These are phyloP conservation scores for Vigna unguiculata DNA, from an alignment of 306 rosid genomes.

Conservation along the genomic window DNA sequence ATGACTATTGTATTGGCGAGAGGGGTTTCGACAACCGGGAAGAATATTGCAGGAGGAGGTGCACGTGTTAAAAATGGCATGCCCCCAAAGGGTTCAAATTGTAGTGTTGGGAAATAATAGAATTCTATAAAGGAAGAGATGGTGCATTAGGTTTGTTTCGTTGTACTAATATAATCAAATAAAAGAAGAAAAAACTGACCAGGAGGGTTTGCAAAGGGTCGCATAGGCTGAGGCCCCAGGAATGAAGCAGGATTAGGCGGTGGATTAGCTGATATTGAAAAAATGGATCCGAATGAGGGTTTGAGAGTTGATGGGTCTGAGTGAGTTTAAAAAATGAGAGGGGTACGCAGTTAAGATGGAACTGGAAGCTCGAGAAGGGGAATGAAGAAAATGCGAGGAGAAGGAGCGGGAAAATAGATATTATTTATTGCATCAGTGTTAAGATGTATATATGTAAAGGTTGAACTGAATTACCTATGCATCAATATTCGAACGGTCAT, in stretches of 20 bases:
- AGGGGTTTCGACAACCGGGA: conserved; percentile 61
- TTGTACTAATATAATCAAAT: conserved; percentile 3
- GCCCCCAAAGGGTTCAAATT: conserved; percentile 63
- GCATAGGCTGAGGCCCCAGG: conserved; percentile 54
- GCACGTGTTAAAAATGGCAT: conserved; percentile 61
- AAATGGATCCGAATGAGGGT: no score
- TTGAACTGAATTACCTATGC: no score
- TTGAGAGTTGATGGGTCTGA: no score
- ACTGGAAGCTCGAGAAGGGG: no score
- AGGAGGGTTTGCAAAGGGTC: conserved; percentile 55
- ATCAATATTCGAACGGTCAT: no score
- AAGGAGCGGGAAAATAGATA: no score
- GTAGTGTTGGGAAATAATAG: conserved; percentile 60
- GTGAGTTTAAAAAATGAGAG: no score
- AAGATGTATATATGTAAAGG: no score
- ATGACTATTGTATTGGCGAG: conserved; percentile 49
- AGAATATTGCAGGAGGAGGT: conserved; percentile 62
- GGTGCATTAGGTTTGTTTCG: conserved; percentile 29
- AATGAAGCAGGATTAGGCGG: conserved; percentile 57
- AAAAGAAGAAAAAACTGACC: conserved; percentile 52
- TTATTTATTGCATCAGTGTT: no score
- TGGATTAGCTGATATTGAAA: no score
- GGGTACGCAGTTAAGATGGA: no score
- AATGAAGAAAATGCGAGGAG: no score
- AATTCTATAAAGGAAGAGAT: conserved; percentile 53